These are phyloP conservation scores for Penicillium riverlandense DNA, from an alignment of 495 filamentous ascomycete species.

Conservation along the genomic window DNA sequence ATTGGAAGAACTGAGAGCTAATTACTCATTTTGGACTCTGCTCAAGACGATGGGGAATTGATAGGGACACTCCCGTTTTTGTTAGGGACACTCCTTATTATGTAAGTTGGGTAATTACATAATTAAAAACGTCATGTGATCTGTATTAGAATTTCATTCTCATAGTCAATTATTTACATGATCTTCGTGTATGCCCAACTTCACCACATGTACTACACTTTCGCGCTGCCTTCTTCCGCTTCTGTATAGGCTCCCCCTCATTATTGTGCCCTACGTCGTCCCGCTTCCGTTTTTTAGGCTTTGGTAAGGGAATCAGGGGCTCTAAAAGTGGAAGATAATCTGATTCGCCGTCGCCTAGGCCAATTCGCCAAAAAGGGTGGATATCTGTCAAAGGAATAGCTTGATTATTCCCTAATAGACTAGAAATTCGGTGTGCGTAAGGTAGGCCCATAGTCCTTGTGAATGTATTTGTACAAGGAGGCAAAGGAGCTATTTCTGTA, in stretches of 20 bases:
- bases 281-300: neutral
- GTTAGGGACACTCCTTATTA: neutral
- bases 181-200: neutral
- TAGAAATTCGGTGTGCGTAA: neutral
- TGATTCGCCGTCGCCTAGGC: neutral
- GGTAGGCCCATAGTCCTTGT: neutral
- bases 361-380: neutral
- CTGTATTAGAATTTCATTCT: neutral
- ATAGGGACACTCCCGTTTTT: neutral
- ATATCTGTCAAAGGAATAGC: neutral
- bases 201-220: neutral
- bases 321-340: neutral
- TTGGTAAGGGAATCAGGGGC: neutral
- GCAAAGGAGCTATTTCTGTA: neutral
- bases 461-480: neutral
- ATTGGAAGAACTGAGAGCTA: no score
- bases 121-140: neutral
- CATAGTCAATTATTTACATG: neutral
- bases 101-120: neutral
- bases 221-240: neutral
- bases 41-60: no score
- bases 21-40: no score
- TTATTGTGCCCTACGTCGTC: neutral
- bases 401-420: neutral
- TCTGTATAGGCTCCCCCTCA: neutral